Conservation (phyloP, 495 filamentous ascomycete species). For the Tuber aestivum region DNA sequence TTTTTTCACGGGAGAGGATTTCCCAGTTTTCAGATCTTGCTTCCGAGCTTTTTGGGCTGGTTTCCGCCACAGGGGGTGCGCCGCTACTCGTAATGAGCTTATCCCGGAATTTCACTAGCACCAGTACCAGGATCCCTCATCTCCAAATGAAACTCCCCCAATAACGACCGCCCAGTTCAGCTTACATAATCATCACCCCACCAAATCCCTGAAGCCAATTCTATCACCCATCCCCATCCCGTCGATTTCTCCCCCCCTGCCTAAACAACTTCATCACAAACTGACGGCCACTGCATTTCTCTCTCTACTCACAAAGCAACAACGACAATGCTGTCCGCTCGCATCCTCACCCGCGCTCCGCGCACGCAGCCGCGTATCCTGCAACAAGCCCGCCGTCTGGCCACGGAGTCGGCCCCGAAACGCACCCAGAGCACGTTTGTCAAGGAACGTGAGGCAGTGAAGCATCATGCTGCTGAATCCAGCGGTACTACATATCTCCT, state of each 20-base stretch:
- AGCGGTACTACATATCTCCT: constrained; percentile 55
- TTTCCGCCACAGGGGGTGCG: not conserved
- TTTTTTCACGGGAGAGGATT: not conserved
- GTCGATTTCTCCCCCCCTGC: not conserved
- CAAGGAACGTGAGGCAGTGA: constrained; percentile 73
- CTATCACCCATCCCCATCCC: not conserved
- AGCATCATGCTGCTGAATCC: constrained; percentile 75
- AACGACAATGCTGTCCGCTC: constrained; percentile 27
- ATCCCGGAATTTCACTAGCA: not conserved
- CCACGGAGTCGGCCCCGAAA: constrained; percentile 38
- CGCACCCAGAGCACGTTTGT: constrained; percentile 76
- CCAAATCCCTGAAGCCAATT: not conserved
- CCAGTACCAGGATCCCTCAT: not conserved
- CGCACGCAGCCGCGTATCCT: constrained; percentile 52
- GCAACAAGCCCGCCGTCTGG: constrained; percentile 36
- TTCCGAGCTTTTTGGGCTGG: not conserved
- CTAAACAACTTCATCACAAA: not conserved
- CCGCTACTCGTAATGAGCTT: not conserved
- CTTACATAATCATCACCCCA: not conserved
- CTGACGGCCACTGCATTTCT: not conserved
- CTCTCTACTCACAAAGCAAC: constrained; percentile 10
- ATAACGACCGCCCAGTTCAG: not conserved
- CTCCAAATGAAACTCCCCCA: not conserved
- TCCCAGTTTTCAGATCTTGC: not conserved
- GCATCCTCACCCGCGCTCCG: constrained; percentile 49